phyloP scores from a whole-genome alignment of 2,329 filamentous ascomycete genomes.

The Cordyceps cateniannulata region DNA sequence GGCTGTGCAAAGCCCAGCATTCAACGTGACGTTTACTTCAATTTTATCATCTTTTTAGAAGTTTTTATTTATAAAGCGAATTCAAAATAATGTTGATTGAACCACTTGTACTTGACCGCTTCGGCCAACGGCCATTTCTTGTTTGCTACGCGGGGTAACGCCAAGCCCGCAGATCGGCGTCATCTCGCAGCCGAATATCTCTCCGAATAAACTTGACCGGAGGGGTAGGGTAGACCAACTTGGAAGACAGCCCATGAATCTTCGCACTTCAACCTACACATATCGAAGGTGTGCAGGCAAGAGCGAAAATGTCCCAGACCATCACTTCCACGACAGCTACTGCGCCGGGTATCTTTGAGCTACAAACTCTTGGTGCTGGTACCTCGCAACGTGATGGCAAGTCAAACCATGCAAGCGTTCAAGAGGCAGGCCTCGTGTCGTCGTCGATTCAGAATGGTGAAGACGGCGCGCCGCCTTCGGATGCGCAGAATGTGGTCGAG shows the following conservation, averaged over 20 bases:
- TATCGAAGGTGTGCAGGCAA: background rate
- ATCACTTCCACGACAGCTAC: background rate
- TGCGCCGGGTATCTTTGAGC: background rate
- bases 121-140: too few species aligned
- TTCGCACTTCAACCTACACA: background rate
- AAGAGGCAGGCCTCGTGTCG: background rate
- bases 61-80: too few species aligned
- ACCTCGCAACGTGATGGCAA: background rate
- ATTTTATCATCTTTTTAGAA: too few species aligned
- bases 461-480: slow-evolving; percentile 17
- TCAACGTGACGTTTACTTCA: slow-evolving; percentile 1
- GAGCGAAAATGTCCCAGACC: background rate
- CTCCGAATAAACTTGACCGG: too few species aligned
- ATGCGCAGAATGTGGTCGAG: slow-evolving; percentile 24
- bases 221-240: too few species aligned
- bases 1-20: slow-evolving; percentile 5
- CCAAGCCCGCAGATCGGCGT: too few species aligned
- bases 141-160: too few species aligned
- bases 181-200: too few species aligned
- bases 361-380: background rate
- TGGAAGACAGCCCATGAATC: too few species aligned
- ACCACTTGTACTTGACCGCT: too few species aligned
- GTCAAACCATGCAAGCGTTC: background rate
- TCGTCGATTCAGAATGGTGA: background rate
- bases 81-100: too few species aligned